Base-by-base conservation (phyloP, 108 stramenopile genomes). In the Nannochloropsis gaditana region DNA sequence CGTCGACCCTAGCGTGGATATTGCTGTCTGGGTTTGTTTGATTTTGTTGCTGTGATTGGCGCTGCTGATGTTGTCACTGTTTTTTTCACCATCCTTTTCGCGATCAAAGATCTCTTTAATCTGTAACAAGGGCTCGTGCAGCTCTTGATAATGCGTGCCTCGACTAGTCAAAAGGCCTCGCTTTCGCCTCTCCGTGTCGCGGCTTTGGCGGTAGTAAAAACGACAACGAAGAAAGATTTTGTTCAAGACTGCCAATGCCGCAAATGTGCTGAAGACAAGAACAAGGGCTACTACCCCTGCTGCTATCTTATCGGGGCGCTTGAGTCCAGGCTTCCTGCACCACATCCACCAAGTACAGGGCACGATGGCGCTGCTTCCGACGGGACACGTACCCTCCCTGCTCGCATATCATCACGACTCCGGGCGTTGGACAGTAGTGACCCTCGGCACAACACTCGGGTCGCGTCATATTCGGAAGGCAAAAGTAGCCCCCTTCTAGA, bases 401-500 rank as follows among this genome's bases (percentile, higher is more conserved):
- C 8, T 73, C 59, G n/a, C 59, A 73, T n/a, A 4, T 0, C 6
- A 73, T n/a, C 59, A 73, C n/a, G 19, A n/a, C 59, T 6, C 59
- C 59, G 3, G 59, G 59, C 59, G 19, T n/a, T 4, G 59, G 59
- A n/a, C 59, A 73, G 59, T n/a, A 73, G n/a, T 73, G 6, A 15
- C 59, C 59, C 59, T 73, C 59, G 15, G 15, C 59, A n/a, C 59
- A 73, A 73, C 59, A 73, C 2, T 73, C 59, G 15, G 59, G 59
- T n/a, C 59, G 15, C 59, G 59, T 73, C 59, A 73, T 73, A n/a
- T 73, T 73, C 3, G 59, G 59, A 15, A 73, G 15, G n/a, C 59
- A 73, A n/a, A 73, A 73, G 59, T 73, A 73, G 6, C 59, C 59
- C n/a, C 59, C 59, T n/a, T n/a, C n/a, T 15, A 73, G n/a, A 73